Conservation (phyloP, 352 stramenopile genomes). For the Pythium brachiatum region DNA sequence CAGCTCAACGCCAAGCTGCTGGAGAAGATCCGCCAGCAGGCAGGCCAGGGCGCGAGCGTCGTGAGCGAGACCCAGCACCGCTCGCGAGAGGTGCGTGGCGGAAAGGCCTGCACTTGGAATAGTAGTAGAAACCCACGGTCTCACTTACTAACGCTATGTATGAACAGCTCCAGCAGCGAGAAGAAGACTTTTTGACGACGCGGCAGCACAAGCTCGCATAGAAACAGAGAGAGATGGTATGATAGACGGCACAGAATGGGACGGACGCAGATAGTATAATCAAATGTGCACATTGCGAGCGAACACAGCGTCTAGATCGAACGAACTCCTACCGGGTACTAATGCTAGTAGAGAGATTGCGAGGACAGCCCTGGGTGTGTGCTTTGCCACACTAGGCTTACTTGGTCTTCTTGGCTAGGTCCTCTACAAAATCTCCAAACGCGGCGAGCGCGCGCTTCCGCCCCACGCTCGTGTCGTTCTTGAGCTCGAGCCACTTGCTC, state of each 20-base stretch:
- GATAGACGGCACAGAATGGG: neutral
- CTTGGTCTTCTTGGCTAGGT: conserved; percentile 59
- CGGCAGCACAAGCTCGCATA: conserved; percentile 9
- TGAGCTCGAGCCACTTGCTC: conserved; percentile 70
- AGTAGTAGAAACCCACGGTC: neutral
- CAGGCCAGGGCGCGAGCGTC: conserved; percentile 38
- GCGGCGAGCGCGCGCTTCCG: conserved; percentile 67
- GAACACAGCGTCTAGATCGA: conserved; percentile 2
- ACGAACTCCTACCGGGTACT: conserved; percentile 4
- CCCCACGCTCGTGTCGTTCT: conserved; percentile 70
- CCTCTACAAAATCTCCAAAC: conserved; percentile 71
- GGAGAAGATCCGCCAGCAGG: conserved; percentile 67
- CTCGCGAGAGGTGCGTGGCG: conserved; percentile 54
- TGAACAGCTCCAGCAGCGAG: conserved; percentile 49
- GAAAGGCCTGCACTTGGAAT: neutral
- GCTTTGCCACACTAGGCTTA: conserved; percentile 29
- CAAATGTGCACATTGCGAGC: conserved; percentile 2
- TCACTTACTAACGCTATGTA: neutral
- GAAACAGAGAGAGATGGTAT: neutral
- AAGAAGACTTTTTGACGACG: conserved; percentile 36
- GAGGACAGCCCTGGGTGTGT: neutral
- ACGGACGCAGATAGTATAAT: neutral
- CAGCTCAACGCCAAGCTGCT: conserved; percentile 71
- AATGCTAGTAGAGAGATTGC: conserved; percentile 1
- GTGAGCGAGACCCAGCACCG: conserved; percentile 70